Conservation (phyloP, 768 basidiomycete species). For the Holtermannia corniformis region DNA sequence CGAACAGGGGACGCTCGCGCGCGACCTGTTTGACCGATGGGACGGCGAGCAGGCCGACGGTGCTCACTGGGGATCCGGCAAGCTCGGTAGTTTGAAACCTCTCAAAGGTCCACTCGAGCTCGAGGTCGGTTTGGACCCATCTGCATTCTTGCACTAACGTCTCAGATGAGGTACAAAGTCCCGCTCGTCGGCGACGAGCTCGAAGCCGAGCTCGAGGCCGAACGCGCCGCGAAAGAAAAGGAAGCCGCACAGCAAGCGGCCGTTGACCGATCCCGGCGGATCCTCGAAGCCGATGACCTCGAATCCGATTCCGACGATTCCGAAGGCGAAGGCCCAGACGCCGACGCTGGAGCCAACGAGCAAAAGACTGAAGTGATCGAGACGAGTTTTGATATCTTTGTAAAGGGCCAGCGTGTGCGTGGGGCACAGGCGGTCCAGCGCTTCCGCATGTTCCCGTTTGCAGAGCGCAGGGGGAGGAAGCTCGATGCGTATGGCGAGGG, state of each 20-base stretch:
- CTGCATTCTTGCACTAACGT: neutral
- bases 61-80: slow-evolving; percentile 80
- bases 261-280: slow-evolving; percentile 67
- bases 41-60: slow-evolving; percentile 67
- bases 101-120: slow-evolving; percentile 61
- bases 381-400: slow-evolving; percentile 88
- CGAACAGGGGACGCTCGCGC: slow-evolving; percentile 69
- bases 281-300: slow-evolving; percentile 81
- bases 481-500: slow-evolving; percentile 96
- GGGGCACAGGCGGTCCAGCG: slow-evolving; percentile 43
- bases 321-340: slow-evolving; percentile 61
- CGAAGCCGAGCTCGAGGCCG: slow-evolving; percentile 65
- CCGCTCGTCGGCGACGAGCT: slow-evolving; percentile 81
- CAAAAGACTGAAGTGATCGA: slow-evolving; percentile 17
- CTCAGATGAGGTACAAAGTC: slow-evolving; percentile 76
- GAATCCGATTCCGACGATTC: slow-evolving; percentile 43
- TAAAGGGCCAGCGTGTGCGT: slow-evolving; percentile 68
- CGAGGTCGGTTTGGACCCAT: slow-evolving; percentile 46
- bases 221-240: slow-evolving; percentile 67
- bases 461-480: slow-evolving; percentile 72
- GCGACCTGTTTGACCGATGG: slow-evolving; percentile 77
- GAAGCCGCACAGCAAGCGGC: slow-evolving; percentile 79
- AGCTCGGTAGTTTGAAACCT: slow-evolving; percentile 70
- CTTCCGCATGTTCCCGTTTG: slow-evolving; percentile 94
- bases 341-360: slow-evolving; percentile 34